phyloP scores from a whole-genome alignment of 257 asterid species.

The Plantago ovata region DNA sequence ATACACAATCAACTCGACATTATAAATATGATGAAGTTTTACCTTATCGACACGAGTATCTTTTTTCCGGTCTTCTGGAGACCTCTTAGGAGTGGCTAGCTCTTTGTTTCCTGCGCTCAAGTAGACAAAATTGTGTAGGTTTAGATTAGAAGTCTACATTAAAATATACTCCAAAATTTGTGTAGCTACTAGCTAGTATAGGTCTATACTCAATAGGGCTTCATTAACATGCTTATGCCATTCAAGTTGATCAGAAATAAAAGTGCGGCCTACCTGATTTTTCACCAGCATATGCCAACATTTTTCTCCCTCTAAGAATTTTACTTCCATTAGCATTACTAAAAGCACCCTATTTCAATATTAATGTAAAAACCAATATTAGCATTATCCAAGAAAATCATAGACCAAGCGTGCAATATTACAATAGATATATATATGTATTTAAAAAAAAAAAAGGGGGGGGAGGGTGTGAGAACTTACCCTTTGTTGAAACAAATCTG shows the following conservation, averaged over 20 bases:
- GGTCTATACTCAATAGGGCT: no score
- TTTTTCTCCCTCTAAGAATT: not conserved
- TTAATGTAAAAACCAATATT: not conserved
- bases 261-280: not conserved
- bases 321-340: no score
- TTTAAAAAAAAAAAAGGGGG: no score
- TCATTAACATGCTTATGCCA: no score
- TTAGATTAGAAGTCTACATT: not conserved
- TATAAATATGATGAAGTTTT: not conserved
- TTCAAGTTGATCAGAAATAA: no score
- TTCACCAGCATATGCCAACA: not conserved
- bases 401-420: no score
- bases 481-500: not conserved
- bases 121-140: not conserved
- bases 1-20: not conserved
- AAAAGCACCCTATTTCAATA: no score
- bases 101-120: not conserved
- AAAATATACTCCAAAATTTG: not conserved
- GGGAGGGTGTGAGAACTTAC: not conserved
- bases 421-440: not conserved
- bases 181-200: not conserved
- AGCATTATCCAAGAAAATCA: not conserved
- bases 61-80: not conserved
- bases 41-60: not conserved
- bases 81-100: not conserved